phyloP scores from a whole-genome alignment of 2,329 filamentous ascomycete species.

The Colletotrichum sp. region DNA sequence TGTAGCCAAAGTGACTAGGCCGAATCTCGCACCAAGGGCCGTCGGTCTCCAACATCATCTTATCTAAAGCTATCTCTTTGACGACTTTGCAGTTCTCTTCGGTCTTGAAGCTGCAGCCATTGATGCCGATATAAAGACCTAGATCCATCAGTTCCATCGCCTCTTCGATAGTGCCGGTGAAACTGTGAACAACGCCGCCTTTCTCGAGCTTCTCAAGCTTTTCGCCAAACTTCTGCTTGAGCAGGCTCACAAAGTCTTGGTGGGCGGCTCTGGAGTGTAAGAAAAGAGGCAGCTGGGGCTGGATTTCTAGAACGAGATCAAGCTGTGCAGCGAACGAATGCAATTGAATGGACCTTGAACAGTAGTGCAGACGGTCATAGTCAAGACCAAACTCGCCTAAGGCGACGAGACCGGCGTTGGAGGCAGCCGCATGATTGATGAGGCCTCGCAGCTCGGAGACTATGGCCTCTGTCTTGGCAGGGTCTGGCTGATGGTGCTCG shows the following conservation, averaged over 20 bases:
- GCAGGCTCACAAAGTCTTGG: slow-evolving; percentile 77
- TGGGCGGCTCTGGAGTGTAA: slow-evolving; percentile 90
- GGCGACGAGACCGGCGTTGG: slow-evolving; percentile 65
- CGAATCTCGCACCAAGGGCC: slow-evolving; percentile 98
- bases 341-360: slow-evolving; percentile 78
- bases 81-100: slow-evolving; percentile 89
- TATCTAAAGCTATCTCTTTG: slow-evolving; percentile 75
- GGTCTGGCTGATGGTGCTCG: slow-evolving; percentile 54
- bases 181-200: slow-evolving; percentile 89
- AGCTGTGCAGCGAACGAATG: slow-evolving; percentile 87
- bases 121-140: slow-evolving; percentile 91
- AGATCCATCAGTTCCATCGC: slow-evolving; percentile 80
- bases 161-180: slow-evolving; percentile 87
- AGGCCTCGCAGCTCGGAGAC: slow-evolving; percentile 68
- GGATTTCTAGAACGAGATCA: slow-evolving; percentile 70
- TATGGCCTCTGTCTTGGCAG: slow-evolving; percentile 48
- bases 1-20: slow-evolving; percentile 83
- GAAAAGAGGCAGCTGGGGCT: slow-evolving; percentile 84
- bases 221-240: slow-evolving; percentile 63
- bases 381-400: slow-evolving; percentile 97
- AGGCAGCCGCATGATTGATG: slow-evolving; percentile 61
- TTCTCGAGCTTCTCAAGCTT: slow-evolving; percentile 70
- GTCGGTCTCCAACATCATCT: slow-evolving; percentile 94
- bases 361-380: slow-evolving; percentile 89
- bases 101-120: slow-evolving; percentile 96